These are phyloP conservation scores for Begonia peltatifolia DNA, from an alignment of 306 rosid genomes.

Conservation along the genomic window DNA sequence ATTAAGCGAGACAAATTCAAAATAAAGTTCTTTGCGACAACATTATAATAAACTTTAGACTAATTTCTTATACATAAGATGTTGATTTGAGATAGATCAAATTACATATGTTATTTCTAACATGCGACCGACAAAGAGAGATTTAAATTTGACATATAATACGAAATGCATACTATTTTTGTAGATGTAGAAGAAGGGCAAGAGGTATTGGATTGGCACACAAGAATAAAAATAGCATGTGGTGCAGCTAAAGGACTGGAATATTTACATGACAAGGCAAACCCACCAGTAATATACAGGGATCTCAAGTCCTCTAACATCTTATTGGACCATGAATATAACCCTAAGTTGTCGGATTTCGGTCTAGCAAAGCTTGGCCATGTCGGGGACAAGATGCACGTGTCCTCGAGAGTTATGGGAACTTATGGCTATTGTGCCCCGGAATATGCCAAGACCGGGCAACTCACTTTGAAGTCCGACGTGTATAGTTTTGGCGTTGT, in stretches of 20 bases:
- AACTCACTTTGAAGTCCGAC: conserved; percentile 66
- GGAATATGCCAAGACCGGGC: conserved; percentile 54
- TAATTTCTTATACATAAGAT: not conserved
- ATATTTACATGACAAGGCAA: conserved; percentile 74
- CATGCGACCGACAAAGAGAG: no score
- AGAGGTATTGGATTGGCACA: conserved; percentile 52
- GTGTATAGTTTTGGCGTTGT: conserved; percentile 79
- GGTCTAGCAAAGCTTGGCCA: conserved; percentile 49
- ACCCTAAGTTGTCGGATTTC: conserved; percentile 69
- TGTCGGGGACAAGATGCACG: conserved; percentile 34
- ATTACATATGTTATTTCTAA: not conserved
- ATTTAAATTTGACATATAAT: no score
- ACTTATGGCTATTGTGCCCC: conserved; percentile 86
- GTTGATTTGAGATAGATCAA: not conserved
- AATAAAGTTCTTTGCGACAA: no score
- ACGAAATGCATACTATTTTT: not conserved
- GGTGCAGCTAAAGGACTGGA: conserved; percentile 56
- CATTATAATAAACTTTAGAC: no score
- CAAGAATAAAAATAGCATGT: conserved; percentile 58
- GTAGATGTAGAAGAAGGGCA: conserved; percentile 26
- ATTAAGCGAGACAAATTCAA: no score
- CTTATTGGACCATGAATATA: conserved; percentile 41
- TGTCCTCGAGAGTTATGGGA: conserved; percentile 65
- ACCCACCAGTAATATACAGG: conserved; percentile 59
- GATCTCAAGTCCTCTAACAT: conserved; percentile 66